Evolutionary conservation across 2,329 filamentous ascomycete species (phyloP).

Genomic region (Davidsoniella neocaledoniae): DNA sequence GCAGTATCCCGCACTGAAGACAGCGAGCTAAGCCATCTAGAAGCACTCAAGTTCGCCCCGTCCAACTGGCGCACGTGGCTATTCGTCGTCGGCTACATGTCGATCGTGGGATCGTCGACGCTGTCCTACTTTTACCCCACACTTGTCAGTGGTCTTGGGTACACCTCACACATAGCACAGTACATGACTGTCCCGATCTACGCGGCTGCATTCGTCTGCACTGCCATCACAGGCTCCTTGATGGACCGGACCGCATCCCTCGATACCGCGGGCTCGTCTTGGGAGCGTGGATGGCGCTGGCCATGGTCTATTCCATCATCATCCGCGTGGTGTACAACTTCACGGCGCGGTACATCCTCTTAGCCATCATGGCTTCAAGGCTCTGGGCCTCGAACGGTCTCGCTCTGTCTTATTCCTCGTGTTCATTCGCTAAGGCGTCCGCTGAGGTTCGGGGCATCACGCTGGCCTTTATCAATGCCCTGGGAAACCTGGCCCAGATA

Average conservation of each 20-base stretch:
- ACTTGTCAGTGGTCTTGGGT: slow-evolving; percentile 20
- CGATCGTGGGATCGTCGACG: slow-evolving; percentile 19
- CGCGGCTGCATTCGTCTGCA: too few relatives aligned
- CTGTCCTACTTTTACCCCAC: slow-evolving; percentile 21
- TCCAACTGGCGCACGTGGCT: slow-evolving; percentile 14
- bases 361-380: slow-evolving; percentile 38
- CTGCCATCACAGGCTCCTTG: slow-evolving; percentile 29
- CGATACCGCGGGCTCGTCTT: slow-evolving; percentile 27
- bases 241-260: slow-evolving; percentile 28
- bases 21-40: neutral
- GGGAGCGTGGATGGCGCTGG: neutral
- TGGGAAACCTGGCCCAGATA: slow-evolving; percentile 38
- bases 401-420: slow-evolving; percentile 32
- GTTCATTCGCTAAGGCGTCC: slow-evolving; percentile 32
- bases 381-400: slow-evolving; percentile 37
- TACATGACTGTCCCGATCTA: too few relatives aligned
- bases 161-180: slow-evolving; percentile 32
- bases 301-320: neutral
- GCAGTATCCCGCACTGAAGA: neutral
- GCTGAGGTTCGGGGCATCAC: slow-evolving; percentile 30
- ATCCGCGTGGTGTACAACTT: slow-evolving; percentile 29
- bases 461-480: slow-evolving; percentile 36
- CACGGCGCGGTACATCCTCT: slow-evolving; percentile 33
- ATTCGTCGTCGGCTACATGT: slow-evolving; percentile 16
- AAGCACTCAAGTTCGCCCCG: slow-evolving; percentile 2